A percentile compares a stretch with the other conserved stretches of the same genome.
Evolutionary conservation across 1,284 basidiomycete genomes (phyloP).

Genomic region (Naganishia liquefaciens): DNA sequence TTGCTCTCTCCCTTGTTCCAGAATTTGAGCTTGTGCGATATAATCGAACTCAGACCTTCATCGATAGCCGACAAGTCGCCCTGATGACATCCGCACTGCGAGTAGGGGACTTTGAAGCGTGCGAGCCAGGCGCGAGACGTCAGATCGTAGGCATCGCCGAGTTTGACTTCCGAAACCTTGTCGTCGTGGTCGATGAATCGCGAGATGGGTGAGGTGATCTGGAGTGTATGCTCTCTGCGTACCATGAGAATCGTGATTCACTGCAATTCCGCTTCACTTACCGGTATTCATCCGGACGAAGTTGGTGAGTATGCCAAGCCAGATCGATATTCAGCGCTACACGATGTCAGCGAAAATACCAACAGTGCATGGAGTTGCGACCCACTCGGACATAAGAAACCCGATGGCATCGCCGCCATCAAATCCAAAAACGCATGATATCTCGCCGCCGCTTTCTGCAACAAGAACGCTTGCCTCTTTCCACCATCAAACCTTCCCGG

Average conservation of each 20-base stretch:
- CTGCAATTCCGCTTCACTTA: neutral
- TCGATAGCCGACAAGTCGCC: conserved; percentile 15
- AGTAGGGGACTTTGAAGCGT: conserved; percentile 36
- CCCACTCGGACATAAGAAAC: conserved; percentile 33
- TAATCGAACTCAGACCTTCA: conserved; percentile 2
- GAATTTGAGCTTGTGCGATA: conserved; percentile 30
- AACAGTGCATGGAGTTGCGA: neutral
- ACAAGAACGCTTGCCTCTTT: conserved; percentile 31
- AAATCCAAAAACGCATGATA: conserved; percentile 50
- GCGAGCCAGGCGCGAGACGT: conserved; percentile 30
- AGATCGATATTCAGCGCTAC: conserved; percentile 48
- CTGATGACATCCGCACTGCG: conserved; percentile 35
- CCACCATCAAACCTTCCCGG: conserved; percentile 33
- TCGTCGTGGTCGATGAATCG: conserved; percentile 36
- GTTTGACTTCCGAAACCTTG: conserved; percentile 32
- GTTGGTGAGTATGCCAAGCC: conserved; percentile 53
- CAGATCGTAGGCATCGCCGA: conserved; percentile 31
- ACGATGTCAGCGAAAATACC: conserved; percentile 17
- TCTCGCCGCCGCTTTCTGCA: conserved; percentile 43
- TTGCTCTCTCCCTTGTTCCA: conserved; percentile 30
- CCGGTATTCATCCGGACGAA: conserved; percentile 41
- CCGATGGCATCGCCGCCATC: conserved; percentile 34
- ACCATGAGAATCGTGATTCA: neutral
- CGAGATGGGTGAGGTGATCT: conserved; percentile 5
- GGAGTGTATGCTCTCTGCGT: neutral